Conservation (phyloP, 208 protist genomes). For the Acanthamoeba lenticulata region DNA sequence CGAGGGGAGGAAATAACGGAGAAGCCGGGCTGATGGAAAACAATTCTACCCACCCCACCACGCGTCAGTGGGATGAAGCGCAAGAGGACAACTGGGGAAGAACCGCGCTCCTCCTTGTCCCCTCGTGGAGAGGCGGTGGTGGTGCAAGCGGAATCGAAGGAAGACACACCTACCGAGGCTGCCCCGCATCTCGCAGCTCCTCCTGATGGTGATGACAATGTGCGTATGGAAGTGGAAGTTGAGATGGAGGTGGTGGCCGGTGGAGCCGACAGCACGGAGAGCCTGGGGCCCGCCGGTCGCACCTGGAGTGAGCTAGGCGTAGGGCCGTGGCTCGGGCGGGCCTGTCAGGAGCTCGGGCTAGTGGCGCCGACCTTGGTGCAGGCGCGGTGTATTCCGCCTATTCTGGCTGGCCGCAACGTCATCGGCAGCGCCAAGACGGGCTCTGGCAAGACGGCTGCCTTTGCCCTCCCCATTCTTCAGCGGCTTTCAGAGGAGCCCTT, state of each 20-base stretch:
- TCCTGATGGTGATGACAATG: too few species aligned
- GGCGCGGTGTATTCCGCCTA: neutral
- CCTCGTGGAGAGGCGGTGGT: too few species aligned
- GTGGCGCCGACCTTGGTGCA: neutral
- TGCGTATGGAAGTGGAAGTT: neutral
- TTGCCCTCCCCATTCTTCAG: conserved; percentile 97
- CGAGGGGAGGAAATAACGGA: too few species aligned
- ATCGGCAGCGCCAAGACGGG: conserved; percentile 96
- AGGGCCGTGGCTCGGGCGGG: neutral
- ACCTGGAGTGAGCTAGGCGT: conserved; percentile 10
- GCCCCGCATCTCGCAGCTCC: too few species aligned
- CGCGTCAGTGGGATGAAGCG: too few species aligned
- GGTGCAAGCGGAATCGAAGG: too few species aligned
- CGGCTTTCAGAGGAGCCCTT: conserved; percentile 95
- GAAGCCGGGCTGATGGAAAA: too few species aligned
- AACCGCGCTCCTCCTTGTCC: too few species aligned
- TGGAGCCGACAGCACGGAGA: neutral
- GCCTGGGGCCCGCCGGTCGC: neutral
- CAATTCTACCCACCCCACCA: too few species aligned
- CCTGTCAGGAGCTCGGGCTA: neutral
- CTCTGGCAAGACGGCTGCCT: conserved; percentile 98
- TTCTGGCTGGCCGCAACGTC: conserved; percentile 89
- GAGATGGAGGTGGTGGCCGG: neutral
- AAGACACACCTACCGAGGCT: too few species aligned
- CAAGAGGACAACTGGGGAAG: too few species aligned